Base-by-base conservation (phyloP, 2,329 filamentous ascomycete genomes). In the Cercospora sojina region DNA sequence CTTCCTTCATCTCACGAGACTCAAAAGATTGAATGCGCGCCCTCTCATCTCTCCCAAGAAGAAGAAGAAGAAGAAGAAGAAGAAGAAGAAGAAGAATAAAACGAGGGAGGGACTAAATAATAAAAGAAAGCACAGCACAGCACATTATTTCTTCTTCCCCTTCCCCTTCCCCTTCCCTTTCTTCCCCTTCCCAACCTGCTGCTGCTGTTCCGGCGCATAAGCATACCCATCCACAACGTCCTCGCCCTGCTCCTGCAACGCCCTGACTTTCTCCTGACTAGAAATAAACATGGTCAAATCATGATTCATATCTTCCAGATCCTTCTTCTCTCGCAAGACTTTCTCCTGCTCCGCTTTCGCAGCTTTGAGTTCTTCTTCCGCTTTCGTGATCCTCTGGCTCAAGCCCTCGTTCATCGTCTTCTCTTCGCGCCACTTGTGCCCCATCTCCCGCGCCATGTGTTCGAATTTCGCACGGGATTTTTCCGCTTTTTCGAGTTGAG, bases 271-370 rank as follows among this genome's bases (percentile, higher is more conserved):
- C 79, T 95, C 88, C 78, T 91, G 88, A 0, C 91, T 90, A 20
- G 88, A 91, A 67, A 97, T 94, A 75, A 94, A 96, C 84, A 96
- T 93, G 59, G 85, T 88, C 76, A 97, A 77, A 77, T 97, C 94
- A 13, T 91, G 86, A 76, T 97, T 96, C 84, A 93, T 90, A 77
- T 96, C 93, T 70, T 88, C 87, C 51, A 97, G 80, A 71, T 96
- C 92, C 43, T 82, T 84, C 71, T 91, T 90, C 77, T 92, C 79
- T 3, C 69, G 72, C 59, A 79, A 78, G 0, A 80, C 69, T 67
- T 71, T 77, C 69, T 75, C 78, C 4, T 74, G 77, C 43, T 74
- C 87, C 13, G 73, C 75, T 72, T 85, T 86, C 3, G 91, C 79
- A 47, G 82, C 83, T 27, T 83, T 82, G 1, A 89, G 78, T 76